Percentiles rank a stretch among this genome's conserved stretches.
These are phyloP conservation scores for Chondrostereum purpureum DNA, from an alignment of 1,284 basidiomycete genomes.

Conservation along the genomic window DNA sequence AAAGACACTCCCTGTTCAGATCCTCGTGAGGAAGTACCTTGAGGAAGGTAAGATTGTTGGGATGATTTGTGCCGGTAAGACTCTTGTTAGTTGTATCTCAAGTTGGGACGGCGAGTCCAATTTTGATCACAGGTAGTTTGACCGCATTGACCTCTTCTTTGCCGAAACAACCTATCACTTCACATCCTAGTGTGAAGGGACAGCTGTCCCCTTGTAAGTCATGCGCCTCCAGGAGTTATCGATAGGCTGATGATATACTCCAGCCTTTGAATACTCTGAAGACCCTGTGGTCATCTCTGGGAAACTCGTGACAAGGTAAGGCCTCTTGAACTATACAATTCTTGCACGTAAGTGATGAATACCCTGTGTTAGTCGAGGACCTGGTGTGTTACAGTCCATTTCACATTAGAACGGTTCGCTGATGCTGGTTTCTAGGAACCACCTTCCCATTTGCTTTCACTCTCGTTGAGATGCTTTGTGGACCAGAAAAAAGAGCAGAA, in stretches of 20 bases:
- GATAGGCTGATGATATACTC: slow-evolving; percentile 1
- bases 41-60: slow-evolving; percentile 59
- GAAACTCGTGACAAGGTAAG: slow-evolving; percentile 72
- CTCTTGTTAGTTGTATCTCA: not conserved
- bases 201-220: slow-evolving; percentile 32
- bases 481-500: slow-evolving; percentile 59
- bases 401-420: slow-evolving; percentile 1
- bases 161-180: slow-evolving; percentile 63
- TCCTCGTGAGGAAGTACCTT: slow-evolving; percentile 58
- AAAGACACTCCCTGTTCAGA: slow-evolving; percentile 51
- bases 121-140: slow-evolving; percentile 48
- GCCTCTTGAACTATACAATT: not conserved
- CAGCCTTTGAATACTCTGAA: slow-evolving; percentile 75
- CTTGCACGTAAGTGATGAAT: too few species aligned
- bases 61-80: slow-evolving; percentile 77
- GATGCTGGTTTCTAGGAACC: slow-evolving; percentile 56
- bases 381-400: slow-evolving; percentile 44
- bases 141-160: slow-evolving; percentile 63
- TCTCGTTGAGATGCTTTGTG: slow-evolving; percentile 64
- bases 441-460: slow-evolving; percentile 72
- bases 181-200: slow-evolving; percentile 71
- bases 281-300: slow-evolving; percentile 72
- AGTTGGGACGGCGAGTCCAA: too few species aligned
- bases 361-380: slow-evolving; percentile 57
- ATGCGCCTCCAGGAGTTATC: not conserved